A percentile compares a stretch with the other conserved stretches of the same genome.
phyloP scores from a whole-genome alignment of 2,329 filamentous ascomycete genomes.

The Calonectria ilicicola region DNA sequence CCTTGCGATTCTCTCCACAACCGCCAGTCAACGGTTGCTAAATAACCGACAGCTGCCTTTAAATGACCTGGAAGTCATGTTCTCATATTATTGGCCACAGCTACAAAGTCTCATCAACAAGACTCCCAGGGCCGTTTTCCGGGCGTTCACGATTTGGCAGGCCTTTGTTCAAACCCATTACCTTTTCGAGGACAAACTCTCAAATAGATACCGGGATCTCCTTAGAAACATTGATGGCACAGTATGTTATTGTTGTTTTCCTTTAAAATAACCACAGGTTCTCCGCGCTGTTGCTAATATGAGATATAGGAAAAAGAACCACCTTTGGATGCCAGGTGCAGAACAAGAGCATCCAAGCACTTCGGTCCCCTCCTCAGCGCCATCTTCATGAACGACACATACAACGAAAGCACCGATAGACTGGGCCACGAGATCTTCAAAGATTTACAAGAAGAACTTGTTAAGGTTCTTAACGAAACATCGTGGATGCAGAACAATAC shows the following conservation, averaged over 20 bases:
- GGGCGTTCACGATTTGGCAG: slow-evolving; percentile 31
- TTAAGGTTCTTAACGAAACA: slow-evolving; percentile 13
- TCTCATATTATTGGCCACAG: slow-evolving; percentile 10
- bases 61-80: slow-evolving; percentile 25
- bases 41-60: background rate
- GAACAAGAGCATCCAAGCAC: slow-evolving; percentile 2
- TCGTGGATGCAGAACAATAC: slow-evolving; percentile 16
- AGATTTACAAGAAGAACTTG: slow-evolving; percentile 4
- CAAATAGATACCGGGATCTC: background rate
- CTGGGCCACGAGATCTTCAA: background rate
- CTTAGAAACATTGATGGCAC: slow-evolving; percentile 5
- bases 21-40: background rate
- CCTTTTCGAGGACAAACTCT: background rate
- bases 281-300: background rate
- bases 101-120: slow-evolving; percentile 16
- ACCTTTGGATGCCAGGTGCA: slow-evolving; percentile 2
- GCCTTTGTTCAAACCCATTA: slow-evolving; percentile 30
- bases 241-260: slow-evolving; percentile 5
- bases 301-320: background rate
- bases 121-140: slow-evolving; percentile 14
- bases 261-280: too few species aligned
- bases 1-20: background rate
- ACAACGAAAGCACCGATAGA: background rate
- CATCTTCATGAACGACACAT: slow-evolving; percentile 10
- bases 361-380: slow-evolving; percentile 23